A percentile compares a stretch with the other conserved stretches of the same genome.
These are phyloP conservation scores for Arxiozyma bovina DNA, from an alignment of 1,139 yeast genomes.

Conservation along the genomic window DNA sequence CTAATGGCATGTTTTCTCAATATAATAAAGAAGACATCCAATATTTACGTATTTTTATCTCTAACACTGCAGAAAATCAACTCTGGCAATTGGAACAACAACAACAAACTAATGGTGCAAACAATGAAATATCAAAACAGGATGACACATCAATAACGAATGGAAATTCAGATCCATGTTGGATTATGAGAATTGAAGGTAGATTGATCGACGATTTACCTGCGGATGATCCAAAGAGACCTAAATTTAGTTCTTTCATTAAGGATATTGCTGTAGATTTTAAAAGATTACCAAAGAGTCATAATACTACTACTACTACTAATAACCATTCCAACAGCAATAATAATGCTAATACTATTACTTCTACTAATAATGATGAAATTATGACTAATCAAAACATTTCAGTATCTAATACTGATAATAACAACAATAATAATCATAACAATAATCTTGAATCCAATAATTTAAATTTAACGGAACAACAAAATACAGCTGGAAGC, in stretches of 20 bases:
- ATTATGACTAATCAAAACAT: background rate
- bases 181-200: slow-evolving; percentile 90
- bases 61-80: slow-evolving; percentile 77
- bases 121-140: background rate
- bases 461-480: background rate
- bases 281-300: slow-evolving; percentile 15
- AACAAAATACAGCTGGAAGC: background rate
- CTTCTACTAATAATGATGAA: slow-evolving; percentile 2
- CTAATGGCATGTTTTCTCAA: slow-evolving; percentile 18
- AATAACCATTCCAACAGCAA: background rate
- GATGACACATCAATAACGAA: slow-evolving; percentile 11
- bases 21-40: slow-evolving; percentile 38
- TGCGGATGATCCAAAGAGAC: slow-evolving; percentile 36
- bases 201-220: slow-evolving; percentile 41
- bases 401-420: background rate
- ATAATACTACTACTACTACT: slow-evolving; percentile 7
- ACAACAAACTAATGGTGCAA: background rate
- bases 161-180: slow-evolving; percentile 31
- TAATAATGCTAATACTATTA: slow-evolving; percentile 7
- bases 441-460: background rate
- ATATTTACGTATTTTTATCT: slow-evolving; percentile 69
- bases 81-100: slow-evolving; percentile 65
- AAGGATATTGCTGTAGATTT: slow-evolving; percentile 81
- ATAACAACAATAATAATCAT: background rate
- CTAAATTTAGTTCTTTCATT: slow-evolving; percentile 70